These are phyloP conservation scores for Mortierella sp. DNA, from an alignment of 371 early-diverging fungal genomes.

Conservation along the genomic window DNA sequence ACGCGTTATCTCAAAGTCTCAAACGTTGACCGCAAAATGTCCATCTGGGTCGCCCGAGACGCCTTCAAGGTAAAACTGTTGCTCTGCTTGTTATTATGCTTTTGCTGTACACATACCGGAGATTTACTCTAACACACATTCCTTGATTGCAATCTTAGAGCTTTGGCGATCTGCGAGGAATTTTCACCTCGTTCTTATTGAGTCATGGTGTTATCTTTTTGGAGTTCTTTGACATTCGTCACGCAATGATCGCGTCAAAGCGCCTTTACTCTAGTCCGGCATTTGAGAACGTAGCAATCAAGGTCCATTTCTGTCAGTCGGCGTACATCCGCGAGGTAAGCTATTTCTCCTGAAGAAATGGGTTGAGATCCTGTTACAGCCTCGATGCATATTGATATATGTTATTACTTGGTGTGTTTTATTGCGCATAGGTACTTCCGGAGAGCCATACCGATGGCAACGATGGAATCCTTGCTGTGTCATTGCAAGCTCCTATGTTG, in stretches of 20 bases:
- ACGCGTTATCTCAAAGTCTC: slow-evolving; percentile 39
- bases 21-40: slow-evolving; percentile 28
- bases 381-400: neutral
- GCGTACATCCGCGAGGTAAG: slow-evolving; percentile 20
- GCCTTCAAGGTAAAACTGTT: slow-evolving; percentile 28
- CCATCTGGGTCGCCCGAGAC: slow-evolving; percentile 38
- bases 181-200: slow-evolving; percentile 30
- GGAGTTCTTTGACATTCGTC: slow-evolving; percentile 52
- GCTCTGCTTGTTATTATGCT: neutral
- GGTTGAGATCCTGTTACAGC: neutral
- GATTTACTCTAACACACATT: neutral
- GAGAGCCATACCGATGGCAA: slow-evolving; percentile 28
- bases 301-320: slow-evolving; percentile 28
- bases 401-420: neutral
- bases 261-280: slow-evolving; percentile 7
- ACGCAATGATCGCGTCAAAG: slow-evolving; percentile 34
- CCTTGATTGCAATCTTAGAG: neutral
- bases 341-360: neutral
- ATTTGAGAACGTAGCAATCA: slow-evolving; percentile 8
- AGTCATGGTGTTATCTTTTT: slow-evolving; percentile 34
- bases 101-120: neutral
- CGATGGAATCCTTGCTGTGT: slow-evolving; percentile 29
- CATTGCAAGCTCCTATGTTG: slow-evolving; percentile 29
- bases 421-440: slow-evolving; percentile 22
- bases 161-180: slow-evolving; percentile 44